Evolutionary conservation across 2,329 filamentous ascomycete genomes (phyloP), one percentile per base, ranked within the genome.

Genomic region (Aspergillus sp.): DNA sequence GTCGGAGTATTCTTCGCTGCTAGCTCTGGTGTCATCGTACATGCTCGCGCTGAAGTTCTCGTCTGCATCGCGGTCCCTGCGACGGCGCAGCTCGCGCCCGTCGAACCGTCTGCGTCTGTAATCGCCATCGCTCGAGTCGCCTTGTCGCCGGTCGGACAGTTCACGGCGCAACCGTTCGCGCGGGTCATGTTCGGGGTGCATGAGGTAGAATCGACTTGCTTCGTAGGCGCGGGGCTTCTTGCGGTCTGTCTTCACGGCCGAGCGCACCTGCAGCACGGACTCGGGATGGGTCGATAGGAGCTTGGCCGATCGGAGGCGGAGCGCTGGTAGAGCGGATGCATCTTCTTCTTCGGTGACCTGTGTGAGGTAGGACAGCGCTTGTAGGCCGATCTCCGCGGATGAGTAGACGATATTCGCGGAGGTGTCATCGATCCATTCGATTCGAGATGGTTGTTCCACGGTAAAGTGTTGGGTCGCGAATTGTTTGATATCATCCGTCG

Each of bases 381-480:
- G 69, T 4, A 76, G 63, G 2, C 84, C 84, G 11, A 79, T 72
- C 42, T 80, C 76, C 11, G 76, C 65, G 33, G 75, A 78, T 51
- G 78, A 76, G 74, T 94, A 97, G 48, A 95, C 73, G 49, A 96
- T 78, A 67, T 97, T 97, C 56, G 90, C 90, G 0, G 90, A 93
- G 6, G 84, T 86, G 71, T 99, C 94, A 69, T 97, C 90, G 60
- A 99, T 90, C 94, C 94, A 99, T 74, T 97, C 91, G 57, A 96
- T 79, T 55, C 82, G 80, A 51, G 82, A 76, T 51, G 85, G 77
- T 48, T 75, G 65, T 50, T 79, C 77, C 13, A 72, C 68, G 33
- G 79, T 74, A 64, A 82, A 90, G 69, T 94, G 82, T 57, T 89
- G 80, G 45, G 78, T 73, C 8, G 90, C 83, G 63, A 91, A 96